Percentiles rank a stretch among this genome's conserved stretches.
These are phyloP conservation scores for Tetraselmis striata DNA, from an alignment of 139 green algal species.

Conservation along the genomic window DNA sequence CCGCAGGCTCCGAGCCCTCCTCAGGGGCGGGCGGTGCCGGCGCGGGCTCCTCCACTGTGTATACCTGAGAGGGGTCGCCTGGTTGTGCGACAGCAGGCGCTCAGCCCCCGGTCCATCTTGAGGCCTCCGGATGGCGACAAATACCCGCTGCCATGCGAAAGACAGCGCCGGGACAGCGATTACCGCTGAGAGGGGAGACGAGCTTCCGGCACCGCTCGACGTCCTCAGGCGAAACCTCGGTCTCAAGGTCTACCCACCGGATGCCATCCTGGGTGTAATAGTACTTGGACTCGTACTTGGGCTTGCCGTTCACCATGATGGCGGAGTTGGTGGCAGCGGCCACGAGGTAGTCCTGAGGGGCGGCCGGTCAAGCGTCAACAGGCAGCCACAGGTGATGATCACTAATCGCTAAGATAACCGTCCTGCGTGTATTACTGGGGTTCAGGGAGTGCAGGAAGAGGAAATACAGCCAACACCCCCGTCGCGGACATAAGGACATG, in stretches of 20 bases:
- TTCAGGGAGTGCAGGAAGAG: no score
- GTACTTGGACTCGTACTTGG: slow-evolving; percentile 45
- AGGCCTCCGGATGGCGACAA: no score
- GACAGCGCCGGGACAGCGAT: slow-evolving; percentile 30
- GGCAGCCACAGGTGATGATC: no score
- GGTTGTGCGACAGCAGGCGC: no score
- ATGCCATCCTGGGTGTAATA: slow-evolving; percentile 65
- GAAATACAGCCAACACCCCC: no score
- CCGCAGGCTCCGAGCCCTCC: slow-evolving; percentile 13
- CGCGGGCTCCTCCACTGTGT: slow-evolving; percentile 26
- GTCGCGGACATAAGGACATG: no score
- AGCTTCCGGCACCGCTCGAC: slow-evolving; percentile 15
- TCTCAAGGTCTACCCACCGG: slow-evolving; percentile 48
- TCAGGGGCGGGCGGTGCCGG: background rate
- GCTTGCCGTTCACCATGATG: slow-evolving; percentile 20
- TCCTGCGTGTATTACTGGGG: no score
- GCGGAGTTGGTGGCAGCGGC: slow-evolving; percentile 47
- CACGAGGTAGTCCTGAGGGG: slow-evolving; percentile 59
- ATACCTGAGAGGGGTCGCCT: slow-evolving; percentile 38
- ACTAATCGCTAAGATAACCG: no score
- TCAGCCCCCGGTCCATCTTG: no score
- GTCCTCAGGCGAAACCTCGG: slow-evolving; percentile 47
- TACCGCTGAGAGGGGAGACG: slow-evolving; percentile 32
- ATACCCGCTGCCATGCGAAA: no score
- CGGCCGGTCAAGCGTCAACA: no score